These are phyloP conservation scores for Tolypocladium tundrense DNA, from an alignment of 2,329 filamentous ascomycete genomes.

Conservation along the genomic window DNA sequence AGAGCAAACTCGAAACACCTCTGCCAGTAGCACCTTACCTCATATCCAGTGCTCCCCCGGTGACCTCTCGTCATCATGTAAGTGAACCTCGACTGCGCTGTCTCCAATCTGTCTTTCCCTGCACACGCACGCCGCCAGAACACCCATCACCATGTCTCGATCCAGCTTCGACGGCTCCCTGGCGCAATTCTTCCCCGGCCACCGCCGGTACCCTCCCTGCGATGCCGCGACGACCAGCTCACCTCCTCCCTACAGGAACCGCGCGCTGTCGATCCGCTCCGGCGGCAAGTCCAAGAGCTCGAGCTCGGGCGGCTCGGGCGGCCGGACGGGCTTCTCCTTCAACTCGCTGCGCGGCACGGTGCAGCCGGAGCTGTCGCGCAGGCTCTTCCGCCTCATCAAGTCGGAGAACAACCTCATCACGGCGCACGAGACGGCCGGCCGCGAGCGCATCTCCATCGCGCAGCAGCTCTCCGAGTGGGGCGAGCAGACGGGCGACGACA, in stretches of 20 bases:
- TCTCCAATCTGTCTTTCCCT: background rate
- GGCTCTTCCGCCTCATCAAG: slow-evolving; percentile 88
- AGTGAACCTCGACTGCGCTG: background rate
- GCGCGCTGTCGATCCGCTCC: slow-evolving; percentile 63
- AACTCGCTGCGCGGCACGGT: slow-evolving; percentile 73
- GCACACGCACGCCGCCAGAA: background rate
- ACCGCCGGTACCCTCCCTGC: slow-evolving; percentile 6
- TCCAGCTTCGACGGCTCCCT: slow-evolving; percentile 19
- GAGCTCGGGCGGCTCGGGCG: slow-evolving; percentile 24
- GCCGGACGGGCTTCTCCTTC: slow-evolving; percentile 70
- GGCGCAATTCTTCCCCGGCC: slow-evolving; percentile 8
- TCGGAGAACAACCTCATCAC: slow-evolving; percentile 81
- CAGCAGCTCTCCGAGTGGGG: slow-evolving; percentile 95
- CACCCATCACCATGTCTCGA: slow-evolving; percentile 16
- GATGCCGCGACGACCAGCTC: slow-evolving; percentile 18
- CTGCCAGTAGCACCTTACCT: background rate
- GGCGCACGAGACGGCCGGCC: slow-evolving; percentile 74
- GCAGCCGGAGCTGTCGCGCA: slow-evolving; percentile 82
- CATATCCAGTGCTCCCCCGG: background rate
- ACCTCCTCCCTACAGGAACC: slow-evolving; percentile 45
- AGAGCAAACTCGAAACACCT: background rate
- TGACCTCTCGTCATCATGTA: background rate
- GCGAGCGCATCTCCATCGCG: slow-evolving; percentile 76
- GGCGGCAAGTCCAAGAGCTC: slow-evolving; percentile 41
- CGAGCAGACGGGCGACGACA: slow-evolving; percentile 79